Base-by-base conservation (phyloP, 176 grass and related monocot genomes). In the Cocos nucifera region DNA sequence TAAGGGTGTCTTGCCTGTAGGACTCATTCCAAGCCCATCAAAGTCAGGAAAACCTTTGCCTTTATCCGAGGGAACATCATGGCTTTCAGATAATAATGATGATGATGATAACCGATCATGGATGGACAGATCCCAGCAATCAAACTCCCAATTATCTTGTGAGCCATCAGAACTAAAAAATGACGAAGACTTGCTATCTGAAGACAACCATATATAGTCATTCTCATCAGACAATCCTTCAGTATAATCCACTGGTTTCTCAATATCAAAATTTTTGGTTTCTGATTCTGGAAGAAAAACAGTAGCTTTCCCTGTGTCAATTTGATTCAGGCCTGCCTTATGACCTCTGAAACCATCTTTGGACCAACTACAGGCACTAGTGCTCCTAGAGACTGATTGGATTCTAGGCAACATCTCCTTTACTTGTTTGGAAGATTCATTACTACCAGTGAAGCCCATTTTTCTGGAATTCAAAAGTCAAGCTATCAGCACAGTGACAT, bases 121-220 rank as follows among this genome's bases (percentile, higher is more conserved):
- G 51, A 63, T 21, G 8, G 70, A 81, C 59, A 57, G 15, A 7
- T 8, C 21, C 20, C 44, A 32, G 22, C 29, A 17, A 21, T 81
- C 44, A 24, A 54, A 29, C 24, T 71, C 70, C 27, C 24, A 39
- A 17, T 44, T 17, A 48, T 56, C 26, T 44, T 65, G 22, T 15
- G 32, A 73, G 70, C 22, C 50, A 65, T 61, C 73, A 56, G 17
- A 73, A 64, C 62, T 74, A 16, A 54, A 24, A 18, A 52, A 6
- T 15, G 24, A 73, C 62, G 51, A 24, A 9, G 77, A 49, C 12
- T 56, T 50, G 29, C n/a, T 67, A 21, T 52, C 63, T 68, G 57
- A 51, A 62, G 51, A 68, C 30, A 80, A 61, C 20, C 22, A 61
- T 25, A 49, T 30, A 15, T 19, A 63, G 62, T 69, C 70, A 51